Evolutionary conservation across 306 rosid genomes (phyloP), one percentile per base, ranked within the genome.

Genomic region (Mimosa bimucronata): DNA sequence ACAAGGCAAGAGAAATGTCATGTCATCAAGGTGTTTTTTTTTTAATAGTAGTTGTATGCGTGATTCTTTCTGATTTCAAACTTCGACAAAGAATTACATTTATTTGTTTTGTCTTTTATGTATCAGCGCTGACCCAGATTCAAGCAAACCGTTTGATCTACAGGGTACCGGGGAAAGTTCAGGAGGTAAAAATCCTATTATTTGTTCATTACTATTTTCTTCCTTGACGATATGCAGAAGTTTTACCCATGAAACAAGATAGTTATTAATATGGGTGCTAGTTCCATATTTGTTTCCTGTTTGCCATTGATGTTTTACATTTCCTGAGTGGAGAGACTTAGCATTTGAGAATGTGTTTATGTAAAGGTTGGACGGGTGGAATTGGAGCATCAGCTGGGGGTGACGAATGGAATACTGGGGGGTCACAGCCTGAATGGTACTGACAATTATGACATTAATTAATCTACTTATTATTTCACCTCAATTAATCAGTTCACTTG

Each of bases 351-450:
- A 31, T 88, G 80, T 26, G 50, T 81, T 42, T 75, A 26, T 75
- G 50, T 66, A 74, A 82, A 95, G 97, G 91, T 90, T 92, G 97
- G 97, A 74, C 81, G 80, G 79, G 75, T 80, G 95, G 90, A 77
- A 86, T 79, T 3, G 97, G 93, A 80, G 75, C 93, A 2, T 94
- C 97, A 23, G 78, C 88, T 1, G 92, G 83, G 2, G 84, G 88
- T 80, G 87, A 84, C 21, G 89, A 86, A 46, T 90, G 97, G 97
- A 84, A 86, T 82, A 55, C 86, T 77, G 94, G 87, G 46, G 92
- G 86, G 48, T 37, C 64, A 9, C 81, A 93, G 78, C 64, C 86
- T 78, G 96, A 80, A 79, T 82, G 97, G 97, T 92, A 84, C 73
- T 73, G 45, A 81, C 67, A 53, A 70, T 66, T 28, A 2, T 74